These are phyloP conservation scores for Fusarium circinatum DNA, from an alignment of 2,329 filamentous ascomycete genomes.

Conservation along the genomic window DNA sequence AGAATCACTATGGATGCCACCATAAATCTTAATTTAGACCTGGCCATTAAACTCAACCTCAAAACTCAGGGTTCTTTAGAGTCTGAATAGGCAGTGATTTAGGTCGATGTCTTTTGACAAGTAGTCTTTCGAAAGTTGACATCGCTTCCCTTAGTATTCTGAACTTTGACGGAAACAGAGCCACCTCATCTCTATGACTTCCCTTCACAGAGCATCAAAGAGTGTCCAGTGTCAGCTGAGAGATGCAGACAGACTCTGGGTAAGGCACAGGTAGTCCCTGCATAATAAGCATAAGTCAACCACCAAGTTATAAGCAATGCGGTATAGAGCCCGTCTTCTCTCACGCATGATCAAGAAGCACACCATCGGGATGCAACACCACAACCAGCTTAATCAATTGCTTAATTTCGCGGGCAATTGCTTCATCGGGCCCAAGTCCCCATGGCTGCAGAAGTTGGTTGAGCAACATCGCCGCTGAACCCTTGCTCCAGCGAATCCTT, in stretches of 20 bases:
- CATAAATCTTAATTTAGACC: background rate
- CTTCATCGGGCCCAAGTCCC: background rate
- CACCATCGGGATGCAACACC: background rate
- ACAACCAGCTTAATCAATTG: background rate
- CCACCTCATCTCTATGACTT: background rate
- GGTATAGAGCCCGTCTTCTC: background rate
- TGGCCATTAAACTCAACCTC: accelerated
- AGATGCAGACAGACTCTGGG: background rate
- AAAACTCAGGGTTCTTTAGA: no score
- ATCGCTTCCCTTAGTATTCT: no score
- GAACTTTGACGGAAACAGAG: no score
- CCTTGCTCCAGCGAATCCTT: slow-evolving; percentile 2
- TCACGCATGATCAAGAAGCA: background rate
- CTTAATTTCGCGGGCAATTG: background rate
- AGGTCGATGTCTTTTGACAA: no score
- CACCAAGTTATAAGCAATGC: background rate
- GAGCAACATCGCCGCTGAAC: background rate
- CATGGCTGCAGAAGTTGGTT: background rate
- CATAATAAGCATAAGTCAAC: slow-evolving; percentile 6
- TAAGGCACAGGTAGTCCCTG: background rate
- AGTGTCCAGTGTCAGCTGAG: background rate
- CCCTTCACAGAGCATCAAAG: accelerated
- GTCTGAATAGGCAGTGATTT: no score
- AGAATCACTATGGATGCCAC: background rate
- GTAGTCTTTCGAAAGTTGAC: no score